Percentiles rank a stretch among this genome's conserved stretches.
phyloP scores from a whole-genome alignment of 2,329 filamentous ascomycete species.

The Graphilbum sp. region DNA sequence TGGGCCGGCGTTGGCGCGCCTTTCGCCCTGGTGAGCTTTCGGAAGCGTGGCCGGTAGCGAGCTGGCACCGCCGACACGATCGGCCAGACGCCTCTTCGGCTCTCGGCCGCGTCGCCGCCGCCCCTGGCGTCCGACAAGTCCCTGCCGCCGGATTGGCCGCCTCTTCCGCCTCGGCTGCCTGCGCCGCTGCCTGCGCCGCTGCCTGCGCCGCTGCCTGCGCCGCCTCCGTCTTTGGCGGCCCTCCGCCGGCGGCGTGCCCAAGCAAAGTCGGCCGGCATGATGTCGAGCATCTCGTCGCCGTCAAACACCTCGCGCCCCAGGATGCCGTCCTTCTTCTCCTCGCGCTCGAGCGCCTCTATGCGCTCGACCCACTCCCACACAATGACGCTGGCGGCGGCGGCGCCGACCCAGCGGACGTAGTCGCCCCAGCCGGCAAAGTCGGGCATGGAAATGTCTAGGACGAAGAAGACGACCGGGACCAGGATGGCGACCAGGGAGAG shows the following conservation, averaged over 20 bases:
- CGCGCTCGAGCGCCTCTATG: conserved; percentile 80
- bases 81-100: conserved; percentile 4
- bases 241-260: conserved; percentile 26
- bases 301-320: conserved; percentile 83
- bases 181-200: conserved; percentile 11
- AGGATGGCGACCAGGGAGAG: conserved; percentile 69
- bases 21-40: too few species aligned
- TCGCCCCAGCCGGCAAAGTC: conserved; percentile 86
- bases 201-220: conserved; percentile 12
- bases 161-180: not conserved
- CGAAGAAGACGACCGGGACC: conserved; percentile 84
- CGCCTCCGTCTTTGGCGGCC: conserved; percentile 14
- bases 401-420: conserved; percentile 92
- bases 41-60: too few species aligned
- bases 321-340: conserved; percentile 88
- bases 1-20: too few species aligned
- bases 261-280: conserved; percentile 31
- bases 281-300: conserved; percentile 79
- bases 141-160: too few species aligned
- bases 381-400: conserved; percentile 84
- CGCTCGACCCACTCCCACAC: conserved; percentile 98
- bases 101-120: not conserved
- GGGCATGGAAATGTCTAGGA: conserved; percentile 73
- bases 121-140: not conserved
- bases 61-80: conserved; percentile 6